These are phyloP conservation scores for Candida germanica DNA, from an alignment of 805 yeast species.

Conservation along the genomic window DNA sequence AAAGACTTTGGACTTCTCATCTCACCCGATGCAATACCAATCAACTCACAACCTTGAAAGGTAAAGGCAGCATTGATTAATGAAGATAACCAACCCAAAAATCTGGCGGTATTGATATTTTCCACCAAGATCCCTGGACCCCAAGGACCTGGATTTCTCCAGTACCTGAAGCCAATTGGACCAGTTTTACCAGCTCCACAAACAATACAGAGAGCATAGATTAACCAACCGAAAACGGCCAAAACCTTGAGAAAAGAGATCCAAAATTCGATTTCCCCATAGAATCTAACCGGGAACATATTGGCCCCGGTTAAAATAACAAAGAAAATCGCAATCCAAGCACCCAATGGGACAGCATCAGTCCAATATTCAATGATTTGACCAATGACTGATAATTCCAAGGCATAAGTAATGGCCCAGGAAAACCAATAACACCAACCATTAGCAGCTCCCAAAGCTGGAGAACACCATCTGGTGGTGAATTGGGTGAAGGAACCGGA, in stretches of 20 bases:
- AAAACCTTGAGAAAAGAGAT: constrained; percentile 62
- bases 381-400: constrained; percentile 70
- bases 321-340: constrained; percentile 69
- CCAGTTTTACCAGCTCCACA: constrained; percentile 71
- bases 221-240: constrained; percentile 68
- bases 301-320: constrained; percentile 52
- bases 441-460: constrained; percentile 69
- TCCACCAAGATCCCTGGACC: constrained; percentile 58
- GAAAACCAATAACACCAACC: constrained; percentile 77
- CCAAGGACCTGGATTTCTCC: constrained; percentile 80
- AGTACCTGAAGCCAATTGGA: constrained; percentile 74
- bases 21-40: constrained; percentile 76
- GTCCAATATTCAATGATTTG: constrained; percentile 68
- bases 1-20: constrained; percentile 66
- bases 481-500: constrained; percentile 69
- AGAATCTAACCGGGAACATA: constrained; percentile 63
- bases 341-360: constrained; percentile 62
- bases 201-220: constrained; percentile 67
- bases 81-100: constrained; percentile 68
- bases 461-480: constrained; percentile 63
- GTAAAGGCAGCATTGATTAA: constrained; percentile 76
- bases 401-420: constrained; percentile 74
- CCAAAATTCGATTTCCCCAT: constrained; percentile 80
- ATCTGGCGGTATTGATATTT: constrained; percentile 51
- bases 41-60: constrained; percentile 74